Conservation (phyloP, 805 yeast genomes). For the Ogataea philodendri region DNA sequence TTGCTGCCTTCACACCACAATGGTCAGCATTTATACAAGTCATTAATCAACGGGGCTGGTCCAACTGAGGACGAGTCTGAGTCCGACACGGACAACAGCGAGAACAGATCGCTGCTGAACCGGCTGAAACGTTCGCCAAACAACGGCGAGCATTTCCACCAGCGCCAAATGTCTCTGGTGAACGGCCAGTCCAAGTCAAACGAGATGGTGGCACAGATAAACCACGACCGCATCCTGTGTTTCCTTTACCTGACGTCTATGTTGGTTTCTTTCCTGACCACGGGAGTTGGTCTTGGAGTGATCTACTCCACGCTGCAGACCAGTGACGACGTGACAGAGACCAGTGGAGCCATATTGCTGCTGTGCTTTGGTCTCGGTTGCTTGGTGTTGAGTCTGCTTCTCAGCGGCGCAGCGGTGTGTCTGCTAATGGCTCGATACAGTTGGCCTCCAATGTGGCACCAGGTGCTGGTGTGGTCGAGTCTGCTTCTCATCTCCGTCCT, state of each 20-base stretch:
- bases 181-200: slow-evolving; percentile 14
- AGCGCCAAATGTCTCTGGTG: slow-evolving; percentile 13
- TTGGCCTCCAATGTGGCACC: slow-evolving; percentile 42
- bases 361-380: slow-evolving; percentile 39
- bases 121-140: neutral
- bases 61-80: slow-evolving; percentile 10
- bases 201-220: slow-evolving; percentile 23
- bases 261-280: slow-evolving; percentile 39
- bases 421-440: slow-evolving; percentile 41
- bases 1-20: slow-evolving; percentile 1
- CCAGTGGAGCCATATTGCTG: slow-evolving; percentile 26
- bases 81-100: slow-evolving; percentile 22
- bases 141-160: neutral
- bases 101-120: slow-evolving; percentile 3
- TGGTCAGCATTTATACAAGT: slow-evolving; percentile 14
- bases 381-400: slow-evolving; percentile 39
- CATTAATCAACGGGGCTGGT: slow-evolving; percentile 9
- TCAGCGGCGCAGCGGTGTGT: slow-evolving; percentile 44
- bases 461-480: slow-evolving; percentile 41
- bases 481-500: slow-evolving; percentile 40
- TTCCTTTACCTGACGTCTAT: slow-evolving; percentile 43
- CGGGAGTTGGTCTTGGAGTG: slow-evolving; percentile 45
- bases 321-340: slow-evolving; percentile 8
- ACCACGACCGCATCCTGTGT: slow-evolving; percentile 43
- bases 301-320: slow-evolving; percentile 29